Base-by-base conservation (phyloP, 1,139 yeast genomes). In the Lizanozyma gosingica region DNA sequence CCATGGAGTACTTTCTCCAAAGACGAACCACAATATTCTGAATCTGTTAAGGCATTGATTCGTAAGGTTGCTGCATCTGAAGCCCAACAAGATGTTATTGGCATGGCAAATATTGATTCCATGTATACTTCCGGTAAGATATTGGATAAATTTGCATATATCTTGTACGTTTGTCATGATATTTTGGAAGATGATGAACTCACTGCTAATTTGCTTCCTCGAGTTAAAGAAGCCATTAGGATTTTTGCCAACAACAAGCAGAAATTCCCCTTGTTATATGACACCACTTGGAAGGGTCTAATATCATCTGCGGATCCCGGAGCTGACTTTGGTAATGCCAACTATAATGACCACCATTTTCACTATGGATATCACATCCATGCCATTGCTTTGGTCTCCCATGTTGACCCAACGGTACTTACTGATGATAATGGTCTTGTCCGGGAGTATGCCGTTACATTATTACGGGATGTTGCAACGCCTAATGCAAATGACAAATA, bases 271-370 rank as follows among this genome's bases (percentile, higher is more conserved):
- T 65, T 83, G 51, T 68, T 69, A 1, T 83, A 82, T 52, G 92
- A 83, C 46, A 65, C 67, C 1, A 65, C 76, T 1, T 83, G 90
- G 88, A 78, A 76, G 52, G 94, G 94, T n/a, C 53, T 83, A 8
- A 70, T 81, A 14, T 81, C 90, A 0, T 71, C 82, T 0, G 85
- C 88, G 0, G 79, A 76, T 1, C 70, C 79, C 1, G 76, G 66
- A 15, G 80, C 79, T 1, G 63, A 62, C 38, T 83, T 79, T 55
- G 94, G 94, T 41, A 83, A 83, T 53, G 71, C 88, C 9, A 79
- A 76, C 52, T 83, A 83, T 55, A 83, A 83, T 51, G 94, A 83
- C 51, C 94, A 83, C 51, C 92, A 83, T 58, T 83, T 83, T 66
- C 92, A 83, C 59, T 83, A 82, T 53, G 86, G 87, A 1, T 83